Evolutionary conservation across 129 eudicot genomes (phyloP).

Genomic region (Silybum marianum): DNA sequence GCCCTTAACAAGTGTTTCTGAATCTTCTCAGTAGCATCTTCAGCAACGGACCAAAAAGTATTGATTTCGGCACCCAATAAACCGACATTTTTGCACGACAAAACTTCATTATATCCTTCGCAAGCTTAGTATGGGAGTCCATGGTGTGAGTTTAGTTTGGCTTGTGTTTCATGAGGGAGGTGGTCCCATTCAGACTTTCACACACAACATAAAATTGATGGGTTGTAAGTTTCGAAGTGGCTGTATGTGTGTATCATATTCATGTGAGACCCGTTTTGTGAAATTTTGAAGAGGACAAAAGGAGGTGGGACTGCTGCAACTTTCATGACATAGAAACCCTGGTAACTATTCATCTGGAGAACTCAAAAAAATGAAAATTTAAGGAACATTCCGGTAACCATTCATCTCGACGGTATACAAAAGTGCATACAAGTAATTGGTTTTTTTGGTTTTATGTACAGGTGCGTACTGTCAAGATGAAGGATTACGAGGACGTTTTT

Average conservation of each 20-base stretch:
- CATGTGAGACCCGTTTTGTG: slow-evolving; percentile 63
- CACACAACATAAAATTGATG: slow-evolving; percentile 78
- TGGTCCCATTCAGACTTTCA: slow-evolving; percentile 95
- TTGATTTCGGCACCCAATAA: slow-evolving; percentile 77
- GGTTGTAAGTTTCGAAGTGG: slow-evolving; percentile 84
- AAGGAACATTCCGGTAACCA: no score
- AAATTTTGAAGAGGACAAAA: slow-evolving; percentile 64
- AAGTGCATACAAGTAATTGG: no score
- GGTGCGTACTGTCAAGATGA: no score
- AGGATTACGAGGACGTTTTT: no score
- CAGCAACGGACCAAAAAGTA: slow-evolving; percentile 72
- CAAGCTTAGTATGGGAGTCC: no score
- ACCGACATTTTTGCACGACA: slow-evolving; percentile 62
- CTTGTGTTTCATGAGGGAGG: slow-evolving; percentile 56
- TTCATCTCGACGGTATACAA: no score
- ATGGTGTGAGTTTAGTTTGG: no score
- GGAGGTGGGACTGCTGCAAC: slow-evolving; percentile 96
- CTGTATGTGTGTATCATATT: slow-evolving; percentile 75
- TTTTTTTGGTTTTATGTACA: no score
- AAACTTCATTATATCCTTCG: slow-evolving; percentile 77
- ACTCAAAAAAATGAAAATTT: no score
- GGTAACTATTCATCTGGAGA: no score
- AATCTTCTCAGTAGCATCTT: slow-evolving; percentile 83
- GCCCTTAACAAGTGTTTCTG: slow-evolving; percentile 83
- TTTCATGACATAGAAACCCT: slow-evolving; percentile 67